A percentile compares a stretch with the other conserved stretches of the same genome.
Evolutionary conservation across 306 rosid species (phyloP).

Genomic region (Leucaena leucocephala): DNA sequence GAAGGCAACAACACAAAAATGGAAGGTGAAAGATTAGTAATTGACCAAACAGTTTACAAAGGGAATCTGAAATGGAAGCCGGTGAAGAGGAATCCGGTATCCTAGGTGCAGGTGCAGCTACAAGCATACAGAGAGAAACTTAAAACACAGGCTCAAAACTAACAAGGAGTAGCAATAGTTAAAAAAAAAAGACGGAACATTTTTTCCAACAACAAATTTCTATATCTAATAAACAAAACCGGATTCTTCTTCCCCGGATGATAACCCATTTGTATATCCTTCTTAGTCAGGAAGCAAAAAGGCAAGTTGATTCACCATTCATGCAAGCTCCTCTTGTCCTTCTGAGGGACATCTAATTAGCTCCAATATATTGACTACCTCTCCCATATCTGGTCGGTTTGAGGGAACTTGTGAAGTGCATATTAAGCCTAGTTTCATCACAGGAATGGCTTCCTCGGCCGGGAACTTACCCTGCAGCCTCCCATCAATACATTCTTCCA

Average conservation of each 20-base stretch:
- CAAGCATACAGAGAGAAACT: conserved; percentile 57
- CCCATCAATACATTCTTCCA: conserved; percentile 86
- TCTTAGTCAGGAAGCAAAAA: conserved; percentile 36
- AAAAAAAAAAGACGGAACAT: conserved; percentile 28
- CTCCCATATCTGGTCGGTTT: conserved; percentile 96
- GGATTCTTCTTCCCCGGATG: conserved; percentile 95
- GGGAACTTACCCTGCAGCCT: conserved; percentile 88
- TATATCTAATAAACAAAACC: conserved; percentile 54
- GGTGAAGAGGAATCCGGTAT: conserved; percentile 98
- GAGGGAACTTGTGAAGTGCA: conserved; percentile 99
- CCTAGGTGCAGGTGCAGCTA: conserved; percentile 33
- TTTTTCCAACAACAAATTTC: conserved; percentile 33
- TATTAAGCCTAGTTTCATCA: conserved; percentile 87
- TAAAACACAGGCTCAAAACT: conserved; percentile 46
- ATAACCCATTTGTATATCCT: conserved; percentile 46
- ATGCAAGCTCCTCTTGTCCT: conserved; percentile 82
- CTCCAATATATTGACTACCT: conserved; percentile 95
- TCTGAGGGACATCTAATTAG: conserved; percentile 96
- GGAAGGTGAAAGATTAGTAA: conserved; percentile 43
- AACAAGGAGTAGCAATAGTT: conserved; percentile 35
- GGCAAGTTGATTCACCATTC: conserved; percentile 40
- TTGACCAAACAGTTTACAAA: conserved; percentile 46
- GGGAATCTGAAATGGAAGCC: conserved; percentile 62
- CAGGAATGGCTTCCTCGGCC: conserved; percentile 89
- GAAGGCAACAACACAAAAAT: conserved; percentile 35